These are phyloP conservation scores for Globisporangium lucens DNA, from an alignment of 352 stramenopile species.

Conservation along the genomic window DNA sequence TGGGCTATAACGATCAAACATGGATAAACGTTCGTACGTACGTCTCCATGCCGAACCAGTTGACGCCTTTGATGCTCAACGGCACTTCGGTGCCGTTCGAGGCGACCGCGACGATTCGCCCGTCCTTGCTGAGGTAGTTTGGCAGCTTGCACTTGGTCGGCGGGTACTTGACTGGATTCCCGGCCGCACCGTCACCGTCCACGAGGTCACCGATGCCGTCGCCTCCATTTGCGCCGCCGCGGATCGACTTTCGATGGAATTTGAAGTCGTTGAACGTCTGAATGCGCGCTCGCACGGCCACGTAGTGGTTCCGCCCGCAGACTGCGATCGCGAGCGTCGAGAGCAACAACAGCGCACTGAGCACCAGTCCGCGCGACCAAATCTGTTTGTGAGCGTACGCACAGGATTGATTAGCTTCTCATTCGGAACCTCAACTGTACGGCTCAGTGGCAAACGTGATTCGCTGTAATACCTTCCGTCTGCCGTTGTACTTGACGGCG, in stretches of 20 bases:
- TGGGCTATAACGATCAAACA: not conserved
- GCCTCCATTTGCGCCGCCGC: constrained; percentile 32
- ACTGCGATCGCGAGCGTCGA: not conserved
- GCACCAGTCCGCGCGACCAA: constrained; percentile 6
- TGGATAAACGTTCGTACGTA: constrained; percentile 10
- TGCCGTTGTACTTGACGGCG: constrained; percentile 8
- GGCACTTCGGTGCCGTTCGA: constrained; percentile 38
- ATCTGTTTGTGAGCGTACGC: not conserved
- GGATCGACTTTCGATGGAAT: constrained; percentile 31
- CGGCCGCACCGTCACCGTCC: constrained; percentile 47
- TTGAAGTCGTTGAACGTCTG: constrained; percentile 28
- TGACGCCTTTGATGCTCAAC: constrained; percentile 39
- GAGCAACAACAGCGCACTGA: constrained; percentile 1
- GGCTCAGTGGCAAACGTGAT: not conserved
- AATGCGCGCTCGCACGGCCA: constrained; percentile 2
- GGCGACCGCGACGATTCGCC: constrained; percentile 37
- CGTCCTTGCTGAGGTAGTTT: constrained; percentile 64
- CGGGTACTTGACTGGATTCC: constrained; percentile 57
- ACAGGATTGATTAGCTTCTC: not conserved
- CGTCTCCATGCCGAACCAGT: constrained; percentile 44
- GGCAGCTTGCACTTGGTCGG: constrained; percentile 49
- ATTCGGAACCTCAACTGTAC: not conserved
- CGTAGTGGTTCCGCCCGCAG: constrained; percentile 7
- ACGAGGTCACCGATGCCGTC: constrained; percentile 26
- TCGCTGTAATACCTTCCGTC: constrained; percentile 3